phyloP scores from a whole-genome alignment of 345 rosid genomes.

The Populus tremula region DNA sequence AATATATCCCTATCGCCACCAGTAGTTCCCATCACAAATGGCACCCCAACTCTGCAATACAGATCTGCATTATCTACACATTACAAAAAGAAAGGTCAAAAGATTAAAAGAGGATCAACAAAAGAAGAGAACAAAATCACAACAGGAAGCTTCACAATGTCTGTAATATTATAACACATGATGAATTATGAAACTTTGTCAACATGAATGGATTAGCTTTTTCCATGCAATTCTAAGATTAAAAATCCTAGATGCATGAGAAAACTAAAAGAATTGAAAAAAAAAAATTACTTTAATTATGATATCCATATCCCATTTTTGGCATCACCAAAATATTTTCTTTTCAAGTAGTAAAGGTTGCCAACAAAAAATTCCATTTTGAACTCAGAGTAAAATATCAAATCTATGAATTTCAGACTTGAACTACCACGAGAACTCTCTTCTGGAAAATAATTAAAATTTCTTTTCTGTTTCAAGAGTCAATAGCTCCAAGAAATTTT shows the following conservation, averaged over 20 bases:
- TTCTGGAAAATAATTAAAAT: background rate
- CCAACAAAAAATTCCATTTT: background rate
- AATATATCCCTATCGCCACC: slow-evolving; percentile 78
- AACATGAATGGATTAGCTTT: background rate
- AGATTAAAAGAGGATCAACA: background rate
- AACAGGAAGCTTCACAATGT: background rate
- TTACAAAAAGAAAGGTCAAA: background rate
- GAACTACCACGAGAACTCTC: background rate
- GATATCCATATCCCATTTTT: background rate
- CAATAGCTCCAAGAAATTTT: background rate
- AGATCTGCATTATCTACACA: slow-evolving; percentile 70
- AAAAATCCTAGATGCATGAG: background rate
- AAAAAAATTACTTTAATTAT: background rate
- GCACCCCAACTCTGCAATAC: slow-evolving; percentile 88
- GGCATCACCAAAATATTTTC: background rate
- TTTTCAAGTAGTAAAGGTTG: background rate
- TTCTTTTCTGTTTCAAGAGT: background rate
- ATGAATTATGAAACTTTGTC: background rate
- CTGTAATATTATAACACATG: background rate
- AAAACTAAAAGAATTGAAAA: background rate
- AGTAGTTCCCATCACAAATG: slow-evolving; percentile 96
- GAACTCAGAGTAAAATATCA: background rate
- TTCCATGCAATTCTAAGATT: no score
- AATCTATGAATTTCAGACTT: background rate
- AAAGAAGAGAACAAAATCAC: background rate